Base-by-base conservation (phyloP, 352 stramenopile species). In the Paralagenidium karlingii region DNA sequence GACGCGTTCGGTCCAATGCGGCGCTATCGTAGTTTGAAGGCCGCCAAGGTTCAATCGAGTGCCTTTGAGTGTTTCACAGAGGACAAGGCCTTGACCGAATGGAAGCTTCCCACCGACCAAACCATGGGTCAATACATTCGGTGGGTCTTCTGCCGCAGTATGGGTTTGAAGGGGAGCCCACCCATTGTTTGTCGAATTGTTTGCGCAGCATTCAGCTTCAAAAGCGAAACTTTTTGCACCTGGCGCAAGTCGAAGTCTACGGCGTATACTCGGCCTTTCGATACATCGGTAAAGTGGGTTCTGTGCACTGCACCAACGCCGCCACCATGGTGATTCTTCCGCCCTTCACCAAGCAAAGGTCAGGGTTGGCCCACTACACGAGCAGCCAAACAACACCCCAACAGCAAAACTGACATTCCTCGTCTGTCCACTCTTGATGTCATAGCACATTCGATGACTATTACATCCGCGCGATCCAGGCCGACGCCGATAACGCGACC, bases 171-270 rank as follows among this genome's bases (percentile, higher is more conserved):
- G 16, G 8, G 34, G 6, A 40, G n/a, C 4, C 13, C 9, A 10
- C 13, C 27, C 10, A 10, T 32, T 13, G 13, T 32, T 13, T 32
- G 28, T 33, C 2, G 13, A 16, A 5, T 1, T 34, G 18, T 32
- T 18, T 33, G 16, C 16, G 15, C 8, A 58, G 73, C n/a, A 57
- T 97, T 9, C 90, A 97, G 47, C 48, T 96, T 4, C 76, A 96
- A 51, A 63, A 51, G 28, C 86, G 64, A 36, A 83, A 87, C 44
- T 96, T 94, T 41, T 53, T 97, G 38, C 84, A 96, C 52, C 60
- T 97, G 38, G 82, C 83, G 19, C 54, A 88, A 49, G 53, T 96
- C 13, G 71, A 97, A 50, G 84, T 97, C 8, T 95, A 94, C 49
- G 90, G 87, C 10, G 83, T 88, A 5, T 87, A 83, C 56, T 83